phyloP scores from a whole-genome alignment of 2,329 filamentous ascomycete genomes.

The Aspergillus thermomutatus region DNA sequence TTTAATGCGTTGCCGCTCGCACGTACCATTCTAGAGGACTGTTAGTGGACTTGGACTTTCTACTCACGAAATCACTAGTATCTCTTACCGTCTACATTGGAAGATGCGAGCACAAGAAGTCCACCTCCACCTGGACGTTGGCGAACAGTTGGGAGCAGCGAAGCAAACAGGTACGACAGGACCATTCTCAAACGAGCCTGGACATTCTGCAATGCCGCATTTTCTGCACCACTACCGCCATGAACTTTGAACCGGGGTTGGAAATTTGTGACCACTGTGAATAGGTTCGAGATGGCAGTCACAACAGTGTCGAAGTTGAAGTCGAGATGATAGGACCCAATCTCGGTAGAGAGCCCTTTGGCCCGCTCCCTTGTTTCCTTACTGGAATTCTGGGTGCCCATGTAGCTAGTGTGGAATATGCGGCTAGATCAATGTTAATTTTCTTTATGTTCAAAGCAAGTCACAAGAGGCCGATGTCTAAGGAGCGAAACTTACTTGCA shows the following conservation, averaged over 20 bases:
- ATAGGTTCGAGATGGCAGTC: constrained; percentile 57
- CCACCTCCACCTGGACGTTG: constrained; percentile 54
- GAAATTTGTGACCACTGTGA: constrained; percentile 59
- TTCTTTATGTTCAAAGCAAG: neutral
- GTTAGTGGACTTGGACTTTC: constrained; percentile 5
- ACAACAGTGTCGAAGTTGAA: constrained; percentile 70
- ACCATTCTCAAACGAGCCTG: constrained; percentile 67
- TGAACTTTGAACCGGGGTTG: constrained; percentile 61
- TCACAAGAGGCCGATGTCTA: neutral
- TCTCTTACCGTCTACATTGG: constrained; percentile 56
- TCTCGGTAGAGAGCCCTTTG: constrained; percentile 54
- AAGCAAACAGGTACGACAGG: constrained; percentile 61
- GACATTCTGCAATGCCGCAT: constrained; percentile 65
- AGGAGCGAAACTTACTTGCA: constrained; percentile 37
- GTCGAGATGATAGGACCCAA: constrained; percentile 70
- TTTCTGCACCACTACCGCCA: constrained; percentile 60
- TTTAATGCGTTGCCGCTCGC: neutral
- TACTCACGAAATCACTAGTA: neutral
- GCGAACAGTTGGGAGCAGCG: constrained; percentile 59
- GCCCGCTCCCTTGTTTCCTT: constrained; percentile 66
- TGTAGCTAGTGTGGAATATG: constrained; percentile 64
- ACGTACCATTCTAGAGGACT: constrained; percentile 26
- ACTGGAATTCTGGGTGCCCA: constrained; percentile 68
- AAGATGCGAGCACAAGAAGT: constrained; percentile 64
- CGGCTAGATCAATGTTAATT: constrained; percentile 21